Conservation (phyloP, 257 asterid genomes). For the Leonotis leonurus region DNA sequence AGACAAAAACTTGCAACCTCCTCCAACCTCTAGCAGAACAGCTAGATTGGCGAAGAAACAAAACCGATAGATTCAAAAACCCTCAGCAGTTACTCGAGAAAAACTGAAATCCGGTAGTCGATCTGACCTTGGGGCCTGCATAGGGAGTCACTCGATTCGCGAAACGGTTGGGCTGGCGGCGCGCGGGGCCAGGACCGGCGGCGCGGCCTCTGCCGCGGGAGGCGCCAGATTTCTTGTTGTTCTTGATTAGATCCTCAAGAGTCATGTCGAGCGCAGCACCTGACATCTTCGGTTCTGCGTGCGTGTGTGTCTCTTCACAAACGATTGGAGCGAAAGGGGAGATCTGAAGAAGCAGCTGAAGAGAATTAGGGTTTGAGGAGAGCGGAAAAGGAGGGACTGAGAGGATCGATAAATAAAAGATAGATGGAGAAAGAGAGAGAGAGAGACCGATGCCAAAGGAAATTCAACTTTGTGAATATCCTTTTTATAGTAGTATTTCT, state of each 20-base stretch:
- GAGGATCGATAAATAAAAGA: too few relatives aligned
- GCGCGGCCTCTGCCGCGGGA: slow-evolving; percentile 50
- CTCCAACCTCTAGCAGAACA: neutral
- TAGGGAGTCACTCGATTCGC: slow-evolving; percentile 65
- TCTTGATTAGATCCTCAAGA: slow-evolving; percentile 90
- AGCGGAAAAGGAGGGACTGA: slow-evolving; percentile 12
- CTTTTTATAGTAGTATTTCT: neutral
- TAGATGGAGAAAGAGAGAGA: neutral
- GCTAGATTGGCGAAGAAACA: neutral
- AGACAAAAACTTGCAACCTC: neutral
- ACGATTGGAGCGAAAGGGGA: neutral
- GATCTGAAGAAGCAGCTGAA: slow-evolving; percentile 17
- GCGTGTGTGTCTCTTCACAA: neutral
- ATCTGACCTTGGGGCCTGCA: slow-evolving; percentile 64
- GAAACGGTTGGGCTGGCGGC: slow-evolving; percentile 59
- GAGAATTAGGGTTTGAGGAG: slow-evolving; percentile 33
- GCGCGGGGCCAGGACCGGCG: slow-evolving; percentile 73
- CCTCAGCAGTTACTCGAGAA: neutral
- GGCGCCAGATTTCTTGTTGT: slow-evolving; percentile 52
- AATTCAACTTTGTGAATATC: neutral
- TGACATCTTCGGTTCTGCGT: slow-evolving; percentile 45
- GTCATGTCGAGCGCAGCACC: slow-evolving; percentile 79
- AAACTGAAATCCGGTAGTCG: slow-evolving; percentile 3
- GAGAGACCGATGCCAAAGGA: slow-evolving; percentile 4
- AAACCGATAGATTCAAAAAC: neutral